phyloP scores from a whole-genome alignment of 2,329 filamentous ascomycete genomes.

The Lasiodiplodia sp. region DNA sequence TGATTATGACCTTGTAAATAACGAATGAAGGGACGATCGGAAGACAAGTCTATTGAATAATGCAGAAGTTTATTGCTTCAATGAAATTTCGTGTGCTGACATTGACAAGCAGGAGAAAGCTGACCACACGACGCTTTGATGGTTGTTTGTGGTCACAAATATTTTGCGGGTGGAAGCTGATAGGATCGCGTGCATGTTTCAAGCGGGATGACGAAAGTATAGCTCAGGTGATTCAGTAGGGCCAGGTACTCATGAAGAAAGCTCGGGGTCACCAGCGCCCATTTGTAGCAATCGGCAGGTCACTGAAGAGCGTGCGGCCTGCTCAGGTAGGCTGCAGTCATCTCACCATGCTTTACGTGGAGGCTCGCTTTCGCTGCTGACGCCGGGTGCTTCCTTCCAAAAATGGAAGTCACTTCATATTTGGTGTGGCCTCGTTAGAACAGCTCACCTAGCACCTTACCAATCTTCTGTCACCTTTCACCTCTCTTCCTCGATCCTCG shows the following conservation, averaged over 20 bases:
- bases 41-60: constrained; percentile 26
- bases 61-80: constrained; percentile 21
- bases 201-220: background rate
- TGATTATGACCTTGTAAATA: constrained; percentile 30
- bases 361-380: background rate
- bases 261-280: background rate
- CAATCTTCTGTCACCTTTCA: background rate
- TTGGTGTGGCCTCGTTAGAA: no score
- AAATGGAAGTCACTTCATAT: background rate
- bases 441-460: background rate
- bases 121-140: constrained; percentile 1
- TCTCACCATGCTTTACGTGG: background rate
- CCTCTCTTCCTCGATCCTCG: background rate
- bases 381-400: background rate
- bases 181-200: background rate
- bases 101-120: background rate
- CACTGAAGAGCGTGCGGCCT: background rate
- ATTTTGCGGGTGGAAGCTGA: background rate
- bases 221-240: background rate
- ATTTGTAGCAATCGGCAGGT: background rate
- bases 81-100: constrained; percentile 6
- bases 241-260: background rate
- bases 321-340: background rate
- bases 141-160: background rate
- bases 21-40: constrained; percentile 30